Conservation (phyloP, 2,329 filamentous ascomycete genomes). For the Huntiella decipiens region DNA sequence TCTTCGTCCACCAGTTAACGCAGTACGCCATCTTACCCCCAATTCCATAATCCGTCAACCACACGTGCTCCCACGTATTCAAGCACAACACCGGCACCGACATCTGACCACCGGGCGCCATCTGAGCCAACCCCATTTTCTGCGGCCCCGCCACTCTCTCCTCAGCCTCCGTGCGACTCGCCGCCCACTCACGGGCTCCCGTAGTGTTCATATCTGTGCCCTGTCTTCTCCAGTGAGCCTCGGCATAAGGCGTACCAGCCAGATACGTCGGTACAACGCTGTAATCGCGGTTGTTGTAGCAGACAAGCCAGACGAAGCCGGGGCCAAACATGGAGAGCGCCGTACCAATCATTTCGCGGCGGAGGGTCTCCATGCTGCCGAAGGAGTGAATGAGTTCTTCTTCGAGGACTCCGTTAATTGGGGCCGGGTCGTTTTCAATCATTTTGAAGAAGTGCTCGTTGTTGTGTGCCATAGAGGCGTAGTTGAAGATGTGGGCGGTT, state of each 20-base stretch:
- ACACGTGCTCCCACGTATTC: conserved; percentile 93
- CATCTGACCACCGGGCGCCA: conserved; percentile 42
- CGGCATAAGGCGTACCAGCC: conserved; percentile 72
- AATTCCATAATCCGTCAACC: conserved; percentile 60
- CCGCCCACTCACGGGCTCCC: conserved; percentile 22
- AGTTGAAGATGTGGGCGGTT: conserved; percentile 72
- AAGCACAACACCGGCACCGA: conserved; percentile 68
- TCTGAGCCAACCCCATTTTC: conserved; percentile 14
- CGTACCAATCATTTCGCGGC: conserved; percentile 58
- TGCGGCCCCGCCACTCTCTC: background rate
- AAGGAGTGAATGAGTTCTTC: conserved; percentile 49
- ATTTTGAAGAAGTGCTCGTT: conserved; percentile 64
- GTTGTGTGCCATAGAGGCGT: conserved; percentile 92
- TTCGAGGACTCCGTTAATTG: conserved; percentile 38
- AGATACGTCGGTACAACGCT: conserved; percentile 77
- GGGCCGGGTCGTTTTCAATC: conserved; percentile 23
- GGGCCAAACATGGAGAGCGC: conserved; percentile 89
- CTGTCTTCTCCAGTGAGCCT: conserved; percentile 63
- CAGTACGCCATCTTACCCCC: conserved; percentile 59
- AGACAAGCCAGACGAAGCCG: conserved; percentile 90
- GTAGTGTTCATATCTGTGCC: conserved; percentile 50
- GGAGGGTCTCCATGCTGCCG: conserved; percentile 65
- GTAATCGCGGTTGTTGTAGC: conserved; percentile 28
- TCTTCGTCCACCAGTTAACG: conserved; percentile 66
- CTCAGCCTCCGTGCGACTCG: conserved; percentile 17